These are phyloP conservation scores for Collybia nuda DNA, from an alignment of 768 basidiomycete genomes.

Conservation along the genomic window DNA sequence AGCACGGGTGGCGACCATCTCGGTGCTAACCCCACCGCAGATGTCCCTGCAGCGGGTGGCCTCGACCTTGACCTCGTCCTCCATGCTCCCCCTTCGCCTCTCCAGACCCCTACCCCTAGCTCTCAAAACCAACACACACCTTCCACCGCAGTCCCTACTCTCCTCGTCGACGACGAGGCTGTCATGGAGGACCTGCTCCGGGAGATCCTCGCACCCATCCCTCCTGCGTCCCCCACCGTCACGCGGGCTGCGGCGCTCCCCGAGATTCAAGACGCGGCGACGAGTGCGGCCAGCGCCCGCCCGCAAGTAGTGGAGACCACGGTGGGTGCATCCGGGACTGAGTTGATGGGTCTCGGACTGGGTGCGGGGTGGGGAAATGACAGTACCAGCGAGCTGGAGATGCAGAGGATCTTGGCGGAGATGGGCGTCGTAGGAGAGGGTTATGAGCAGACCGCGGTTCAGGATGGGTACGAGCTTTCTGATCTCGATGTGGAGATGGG, in stretches of 20 bases:
- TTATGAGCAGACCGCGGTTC: neutral
- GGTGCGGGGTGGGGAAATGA: slow-evolving; percentile 2
- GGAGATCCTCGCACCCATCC: slow-evolving; percentile 55
- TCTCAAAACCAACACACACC: slow-evolving; percentile 18
- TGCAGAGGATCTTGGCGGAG: slow-evolving; percentile 3
- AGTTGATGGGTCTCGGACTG: slow-evolving; percentile 4
- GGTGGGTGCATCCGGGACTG: slow-evolving; percentile 2
- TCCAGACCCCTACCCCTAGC: slow-evolving; percentile 19
- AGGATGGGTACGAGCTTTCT: slow-evolving; percentile 17
- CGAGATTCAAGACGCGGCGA: slow-evolving; percentile 11
- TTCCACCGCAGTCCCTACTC: slow-evolving; percentile 12
- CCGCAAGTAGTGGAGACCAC: slow-evolving; percentile 7
- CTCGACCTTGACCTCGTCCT: slow-evolving; percentile 36
- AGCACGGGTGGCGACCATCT: slow-evolving; percentile 93
- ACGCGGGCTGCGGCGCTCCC: neutral
- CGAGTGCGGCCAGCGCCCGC: slow-evolving; percentile 1
- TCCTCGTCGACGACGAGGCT: slow-evolving; percentile 46
- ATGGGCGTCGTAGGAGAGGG: neutral
- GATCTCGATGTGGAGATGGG: slow-evolving; percentile 12
- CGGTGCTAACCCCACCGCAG: slow-evolving; percentile 41
- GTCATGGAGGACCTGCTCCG: slow-evolving; percentile 69
- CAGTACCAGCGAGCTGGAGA: neutral
- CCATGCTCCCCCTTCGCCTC: slow-evolving; percentile 14
- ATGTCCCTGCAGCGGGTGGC: slow-evolving; percentile 96
- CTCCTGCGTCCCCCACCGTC: slow-evolving; percentile 18